Evolutionary conservation across 306 rosid species (phyloP), one percentile per base, ranked within the genome.

Genomic region (Macrotyloma uniflorum): DNA sequence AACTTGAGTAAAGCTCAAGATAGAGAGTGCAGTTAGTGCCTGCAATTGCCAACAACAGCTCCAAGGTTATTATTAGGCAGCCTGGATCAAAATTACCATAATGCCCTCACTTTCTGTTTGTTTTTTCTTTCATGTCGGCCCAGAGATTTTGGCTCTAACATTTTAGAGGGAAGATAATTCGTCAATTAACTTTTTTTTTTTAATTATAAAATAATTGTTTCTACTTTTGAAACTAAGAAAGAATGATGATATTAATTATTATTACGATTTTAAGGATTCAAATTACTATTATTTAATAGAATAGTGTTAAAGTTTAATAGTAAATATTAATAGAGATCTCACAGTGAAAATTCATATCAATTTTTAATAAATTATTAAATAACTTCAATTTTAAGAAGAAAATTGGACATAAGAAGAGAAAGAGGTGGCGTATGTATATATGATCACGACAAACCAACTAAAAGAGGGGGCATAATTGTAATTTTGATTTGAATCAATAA

Each of bases 1-100:
- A 35, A 26, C 4, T 16, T 74, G 86, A 83, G 86, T 77, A 35
- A 64, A 83, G 79, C 15, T 83, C 24, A 77, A 70, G 78, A 28
- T 23, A 38, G 46, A 35, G 24, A 49, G 67, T n/a, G n/a, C 16
- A 50, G 0, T 46, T 58, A 20, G 67, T 59, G 16, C 1, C 42
- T 49, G 58, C n/a, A 58, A 9, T 11, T 33, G 72, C 2, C 18
- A 46, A 16, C 18, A 46, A 16, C 24, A 23, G 45, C 36, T 82
- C 61, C 45, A 16, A 20, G 51, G 49, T 38, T 73, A 36, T 26
- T 15, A 45, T 43, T 66, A 45, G 46, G 58, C 18, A 1, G 20
- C 14, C 8, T 46, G 11, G 0, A 0, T 10, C 0, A 6, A 11
- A 40, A 30, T 36, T 76, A 76, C 85, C 5, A 5, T 24, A 58